Base-by-base conservation (phyloP, 169 alveolate genomes). In the Plasmodium sp. region DNA sequence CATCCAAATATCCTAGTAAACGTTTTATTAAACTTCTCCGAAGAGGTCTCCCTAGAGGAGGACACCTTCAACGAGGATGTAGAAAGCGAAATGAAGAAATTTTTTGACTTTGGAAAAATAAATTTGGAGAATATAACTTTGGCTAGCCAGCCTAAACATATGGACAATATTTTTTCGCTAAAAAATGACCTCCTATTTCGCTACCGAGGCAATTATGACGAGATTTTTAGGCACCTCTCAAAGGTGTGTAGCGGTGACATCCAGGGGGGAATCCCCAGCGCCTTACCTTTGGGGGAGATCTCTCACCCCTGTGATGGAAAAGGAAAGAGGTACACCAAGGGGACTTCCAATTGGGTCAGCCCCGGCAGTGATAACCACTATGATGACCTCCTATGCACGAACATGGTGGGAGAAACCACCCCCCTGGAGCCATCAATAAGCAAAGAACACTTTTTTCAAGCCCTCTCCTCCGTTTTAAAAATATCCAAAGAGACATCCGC, bases 41-140 rank as follows among this genome's bases (percentile, higher is more conserved):
- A 45, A 0, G 81, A 92, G 41, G 85, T 92, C 12, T 33, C 84
- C 5, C 54, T 92, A 54, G 58, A n/a, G 56, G 71, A 82, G 48
- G 92, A 92, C 31, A 81, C 84, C 9, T 14, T 81, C 39, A 45
- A 72, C 22, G 92, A 92, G 12, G 95, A 92, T 2, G 14, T 92
- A 3, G 92, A 92, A 71, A 92, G 2, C 31, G 95, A 92, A 39
- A 14, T 92, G 34, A 43, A 54, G 31, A 92, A 82, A 81, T 92
- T 71, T 67, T 22, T 81, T 33, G 92, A 81, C 73, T 1, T 43
- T n/a, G 75, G 58, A 9, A 82, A 81, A 72, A 92, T 92, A 2
- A 51, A 82, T 72, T 71, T 92, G 45, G 95, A 92, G 16, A 84
- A 51, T 36, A 45, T 90, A 56, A 83, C 82, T 45, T 33, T 9